phyloP scores from a whole-genome alignment of 2,329 filamentous ascomycete species.

The Akanthomyces dipterigenus region DNA sequence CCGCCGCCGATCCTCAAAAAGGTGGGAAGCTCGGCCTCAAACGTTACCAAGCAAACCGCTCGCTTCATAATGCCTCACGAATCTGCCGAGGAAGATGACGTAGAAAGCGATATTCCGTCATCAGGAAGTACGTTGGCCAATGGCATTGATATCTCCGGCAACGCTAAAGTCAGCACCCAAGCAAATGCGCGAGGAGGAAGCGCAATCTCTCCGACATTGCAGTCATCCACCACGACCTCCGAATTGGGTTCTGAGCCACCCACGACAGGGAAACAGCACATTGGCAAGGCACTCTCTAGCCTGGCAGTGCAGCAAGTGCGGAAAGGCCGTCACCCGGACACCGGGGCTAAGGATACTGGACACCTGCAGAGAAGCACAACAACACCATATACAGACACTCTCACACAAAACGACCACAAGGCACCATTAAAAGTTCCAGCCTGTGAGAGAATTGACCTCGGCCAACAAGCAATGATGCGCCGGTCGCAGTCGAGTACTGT shows the following conservation, averaged over 20 bases:
- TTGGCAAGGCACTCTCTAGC: not conserved
- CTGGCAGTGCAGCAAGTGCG: not conserved
- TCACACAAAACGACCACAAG: not conserved
- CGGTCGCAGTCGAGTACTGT: slow-evolving; percentile 20
- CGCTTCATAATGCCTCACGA: slow-evolving; percentile 52
- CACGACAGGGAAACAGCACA: not conserved
- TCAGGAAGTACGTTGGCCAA: slow-evolving; percentile 33
- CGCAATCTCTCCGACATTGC: not conserved
- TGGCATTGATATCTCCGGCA: slow-evolving; percentile 18
- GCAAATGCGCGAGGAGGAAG: not conserved
- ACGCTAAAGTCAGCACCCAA: not conserved
- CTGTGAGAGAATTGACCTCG: not conserved
- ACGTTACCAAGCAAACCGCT: slow-evolving; percentile 51
- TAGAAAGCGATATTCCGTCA: slow-evolving; percentile 17
- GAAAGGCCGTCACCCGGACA: not conserved
- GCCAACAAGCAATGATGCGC: slow-evolving; percentile 17
- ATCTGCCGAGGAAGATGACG: slow-evolving; percentile 36
- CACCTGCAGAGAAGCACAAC: not conserved
- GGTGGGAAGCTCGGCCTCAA: slow-evolving; percentile 44
- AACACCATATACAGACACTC: not conserved
- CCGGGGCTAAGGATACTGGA: not conserved
- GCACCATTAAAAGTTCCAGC: not conserved
- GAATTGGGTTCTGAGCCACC: not conserved
- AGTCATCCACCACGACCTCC: not conserved
- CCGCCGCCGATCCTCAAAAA: slow-evolving; percentile 56